Conservation (phyloP, 352 stramenopile species). For the Globisporangium spiculum region DNA sequence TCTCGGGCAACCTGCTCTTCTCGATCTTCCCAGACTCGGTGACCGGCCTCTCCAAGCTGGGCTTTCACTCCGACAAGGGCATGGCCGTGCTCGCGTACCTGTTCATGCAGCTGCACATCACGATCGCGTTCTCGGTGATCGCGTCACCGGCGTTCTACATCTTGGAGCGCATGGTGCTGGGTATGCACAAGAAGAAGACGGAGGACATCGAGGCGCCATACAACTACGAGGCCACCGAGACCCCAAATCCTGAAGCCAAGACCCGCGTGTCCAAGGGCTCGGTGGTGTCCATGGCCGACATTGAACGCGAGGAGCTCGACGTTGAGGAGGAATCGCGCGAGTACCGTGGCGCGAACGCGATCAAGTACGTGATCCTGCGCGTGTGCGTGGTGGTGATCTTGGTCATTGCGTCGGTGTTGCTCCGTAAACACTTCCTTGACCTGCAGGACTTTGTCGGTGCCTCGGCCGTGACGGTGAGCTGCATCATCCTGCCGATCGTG, state of each 20-base stretch:
- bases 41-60: constrained; percentile 26
- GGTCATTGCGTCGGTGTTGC: constrained; percentile 19
- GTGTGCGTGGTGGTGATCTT: constrained; percentile 16
- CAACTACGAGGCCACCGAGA: too few relatives aligned
- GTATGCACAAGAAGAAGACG: constrained; percentile 22
- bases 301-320: constrained; percentile 1
- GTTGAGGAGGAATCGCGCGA: neutral
- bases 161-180: constrained; percentile 23
- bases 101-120: constrained; percentile 22
- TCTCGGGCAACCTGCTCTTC: constrained; percentile 32
- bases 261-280: constrained; percentile 7
- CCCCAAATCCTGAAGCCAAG: too few relatives aligned
- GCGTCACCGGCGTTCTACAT: constrained; percentile 21
- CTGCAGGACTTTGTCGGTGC: constrained; percentile 26
- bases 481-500: constrained; percentile 6
- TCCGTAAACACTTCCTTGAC: constrained; percentile 20
- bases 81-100: constrained; percentile 24
- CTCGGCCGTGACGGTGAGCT: constrained; percentile 19
- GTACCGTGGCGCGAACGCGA: constrained; percentile 14
- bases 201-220: neutral
- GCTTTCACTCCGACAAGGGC: constrained; percentile 27
- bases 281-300: constrained; percentile 17
- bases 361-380: constrained; percentile 22
- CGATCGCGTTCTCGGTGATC: constrained; percentile 32
- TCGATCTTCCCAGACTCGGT: constrained; percentile 6